Evolutionary conservation across 179 eudicot genomes (phyloP).

Genomic region (Gypsophila paniculata): DNA sequence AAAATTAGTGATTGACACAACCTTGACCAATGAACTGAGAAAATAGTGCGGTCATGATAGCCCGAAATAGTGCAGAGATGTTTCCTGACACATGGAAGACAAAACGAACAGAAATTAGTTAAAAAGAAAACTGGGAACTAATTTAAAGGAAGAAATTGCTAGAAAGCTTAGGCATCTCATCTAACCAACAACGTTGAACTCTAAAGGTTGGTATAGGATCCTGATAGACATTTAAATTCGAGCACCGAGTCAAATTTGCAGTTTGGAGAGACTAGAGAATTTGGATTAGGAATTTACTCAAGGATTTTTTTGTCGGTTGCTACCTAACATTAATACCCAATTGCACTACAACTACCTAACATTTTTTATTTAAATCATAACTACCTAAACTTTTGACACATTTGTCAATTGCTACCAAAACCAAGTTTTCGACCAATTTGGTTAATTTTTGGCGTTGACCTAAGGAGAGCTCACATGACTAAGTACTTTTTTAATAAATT

Average conservation of each 20-base stretch:
- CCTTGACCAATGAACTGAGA: slow-evolving; percentile 95
- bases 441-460: too few relatives aligned
- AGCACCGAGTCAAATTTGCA: not conserved
- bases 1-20: slow-evolving; percentile 23
- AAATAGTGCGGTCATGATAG: slow-evolving; percentile 85
- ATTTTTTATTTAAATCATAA: too few relatives aligned
- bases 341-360: too few relatives aligned
- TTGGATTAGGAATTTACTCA: not conserved
- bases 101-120: not conserved
- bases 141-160: not conserved
- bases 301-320: too few relatives aligned
- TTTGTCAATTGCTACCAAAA: too few relatives aligned
- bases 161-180: slow-evolving; percentile 1
- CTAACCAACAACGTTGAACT: not conserved
- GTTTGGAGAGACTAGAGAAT: not conserved
- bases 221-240: not conserved
- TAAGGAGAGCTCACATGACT: too few relatives aligned
- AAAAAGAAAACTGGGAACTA: not conserved
- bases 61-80: slow-evolving; percentile 86
- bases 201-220: not conserved
- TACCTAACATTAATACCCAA: too few relatives aligned
- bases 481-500: too few relatives aligned
- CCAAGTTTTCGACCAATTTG: too few relatives aligned
- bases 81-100: slow-evolving; percentile 41
- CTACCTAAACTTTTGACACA: too few relatives aligned